Evolutionary conservation across 352 stramenopile species (phyloP), one percentile per base, ranked within the genome.

Genomic region (Phytophthora hibernalis): DNA sequence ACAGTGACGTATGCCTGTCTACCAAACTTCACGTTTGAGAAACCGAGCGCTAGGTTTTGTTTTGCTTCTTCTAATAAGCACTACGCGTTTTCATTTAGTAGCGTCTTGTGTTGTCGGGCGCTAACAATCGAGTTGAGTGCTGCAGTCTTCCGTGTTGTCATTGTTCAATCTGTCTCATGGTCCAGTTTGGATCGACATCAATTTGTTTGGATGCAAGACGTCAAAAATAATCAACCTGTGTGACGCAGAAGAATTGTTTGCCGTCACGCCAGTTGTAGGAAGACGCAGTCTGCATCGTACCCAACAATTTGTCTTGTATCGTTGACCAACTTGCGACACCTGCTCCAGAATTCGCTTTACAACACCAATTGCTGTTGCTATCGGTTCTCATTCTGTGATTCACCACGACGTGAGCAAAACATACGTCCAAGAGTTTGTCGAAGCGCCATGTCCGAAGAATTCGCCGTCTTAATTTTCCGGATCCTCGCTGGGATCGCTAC

Each of bases 41-140:
- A 61, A 57, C 65, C 54, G 51, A 70, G 48, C 51, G 47, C 48
- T 64, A 73, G 56, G 49, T 62, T 74, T 70, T 67, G 62, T 65
- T 71, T 61, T 59, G 57, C 61, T 68, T 72, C 44, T 60, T 70
- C 33, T 65, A 70, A 66, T 66, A 65, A 69, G 55, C 54, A 70
- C 60, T 65, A 62, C 48, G 54, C 70, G 48, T 71, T 70, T 61
- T 57, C 38, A 57, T 71, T 64, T 56, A 47, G 61, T 59, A 65
- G 24, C 35, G 58, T 60, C 35, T 16, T 60, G 2, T 38, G 11
- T 31, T 18, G 10, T 49, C 1, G 1, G 18, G 35, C 5, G 16
- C 16, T 21, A 22, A 13, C 11, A 12, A 33, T 66, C 48, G 57
- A 47, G 52, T 66, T 66, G 6, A 38, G 15, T 18, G 24, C 40